A percentile compares a stretch with the other conserved stretches of the same genome.
Evolutionary conservation across 2,329 filamentous ascomycete genomes (phyloP).

Genomic region (Alternaria novae-zelandiae): DNA sequence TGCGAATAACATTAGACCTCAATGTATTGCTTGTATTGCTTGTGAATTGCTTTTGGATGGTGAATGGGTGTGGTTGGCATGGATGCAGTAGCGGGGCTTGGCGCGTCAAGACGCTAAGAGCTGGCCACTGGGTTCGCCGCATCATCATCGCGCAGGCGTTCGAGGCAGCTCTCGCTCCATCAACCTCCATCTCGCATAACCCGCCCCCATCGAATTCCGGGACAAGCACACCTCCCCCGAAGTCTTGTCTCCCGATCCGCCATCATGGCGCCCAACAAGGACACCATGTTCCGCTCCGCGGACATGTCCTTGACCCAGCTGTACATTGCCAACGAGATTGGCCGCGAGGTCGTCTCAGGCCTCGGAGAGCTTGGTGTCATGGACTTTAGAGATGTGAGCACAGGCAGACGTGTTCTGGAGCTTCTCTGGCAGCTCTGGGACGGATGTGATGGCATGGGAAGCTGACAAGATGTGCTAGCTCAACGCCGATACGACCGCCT

Average conservation of each 20-base stretch:
- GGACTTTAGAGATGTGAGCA: slow-evolving; percentile 92
- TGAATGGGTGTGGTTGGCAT: background rate
- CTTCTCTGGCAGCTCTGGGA: slow-evolving; percentile 18
- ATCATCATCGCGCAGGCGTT: slow-evolving; percentile 33
- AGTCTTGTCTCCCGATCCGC: slow-evolving; percentile 39
- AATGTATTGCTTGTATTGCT: background rate
- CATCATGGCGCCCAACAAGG: slow-evolving; percentile 69
- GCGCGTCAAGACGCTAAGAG: slow-evolving; percentile 14
- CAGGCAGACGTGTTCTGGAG: slow-evolving; percentile 8
- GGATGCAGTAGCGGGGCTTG: slow-evolving; percentile 15
- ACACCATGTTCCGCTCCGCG: slow-evolving; percentile 99
- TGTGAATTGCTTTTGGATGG: background rate
- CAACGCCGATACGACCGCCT: slow-evolving; percentile 90
- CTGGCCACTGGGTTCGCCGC: slow-evolving; percentile 14
- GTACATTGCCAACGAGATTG: slow-evolving; percentile 98
- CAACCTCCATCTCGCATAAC: slow-evolving; percentile 35
- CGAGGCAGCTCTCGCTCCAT: slow-evolving; percentile 39
- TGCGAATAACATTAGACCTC: background rate
- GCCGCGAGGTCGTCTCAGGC: slow-evolving; percentile 94
- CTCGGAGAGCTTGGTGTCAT: slow-evolving; percentile 95
- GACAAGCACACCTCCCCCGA: slow-evolving; percentile 30
- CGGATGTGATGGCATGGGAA: slow-evolving; percentile 20
- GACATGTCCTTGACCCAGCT: slow-evolving; percentile 99
- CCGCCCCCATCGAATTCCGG: slow-evolving; percentile 25
- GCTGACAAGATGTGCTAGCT: slow-evolving; percentile 64